These are phyloP conservation scores for Zea mays DNA, from an alignment of 176 grass and related monocot species.

Conservation along the genomic window Zm-B73-REFERENCE-NAM-5.0 NC_050100.1:59766501-59767000, in stretches of 20 bases:
- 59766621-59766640: neutral
- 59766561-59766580: neutral
- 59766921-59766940: constrained; percentile 30
- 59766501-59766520: neutral
- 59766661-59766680: neutral
- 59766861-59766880: neutral
- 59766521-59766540: neutral
- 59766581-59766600: neutral
- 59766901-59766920: neutral
- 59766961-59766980: constrained; percentile 12
- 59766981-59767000: constrained; percentile 35
- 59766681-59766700: neutral
- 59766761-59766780: neutral
- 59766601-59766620: neutral
- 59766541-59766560: neutral
- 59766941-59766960: constrained; percentile 40
- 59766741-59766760: neutral
- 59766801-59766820: neutral
- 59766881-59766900: neutral
- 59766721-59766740: neutral
- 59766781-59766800: neutral
- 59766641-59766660: neutral
- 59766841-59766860: neutral
- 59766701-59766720: neutral
- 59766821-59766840: neutral